Conservation (phyloP, 768 basidiomycete species). For the Rubroboletus pulcherrimus region DNA sequence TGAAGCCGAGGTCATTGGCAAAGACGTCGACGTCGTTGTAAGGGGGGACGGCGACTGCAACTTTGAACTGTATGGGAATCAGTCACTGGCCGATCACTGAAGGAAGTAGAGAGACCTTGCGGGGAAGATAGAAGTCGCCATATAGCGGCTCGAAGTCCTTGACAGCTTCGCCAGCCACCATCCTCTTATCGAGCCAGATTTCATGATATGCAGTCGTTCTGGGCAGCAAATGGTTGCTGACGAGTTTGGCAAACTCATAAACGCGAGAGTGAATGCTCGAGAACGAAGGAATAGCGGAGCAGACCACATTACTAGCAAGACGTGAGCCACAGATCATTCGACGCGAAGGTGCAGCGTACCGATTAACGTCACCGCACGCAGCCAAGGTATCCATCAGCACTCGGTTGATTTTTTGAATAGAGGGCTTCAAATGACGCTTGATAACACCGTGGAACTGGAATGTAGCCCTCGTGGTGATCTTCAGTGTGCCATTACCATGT, state of each 20-base stretch:
- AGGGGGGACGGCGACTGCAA: conserved; percentile 94
- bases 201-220: conserved; percentile 94
- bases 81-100: not conserved
- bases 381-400: conserved; percentile 91
- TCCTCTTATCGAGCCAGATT: conserved; percentile 98
- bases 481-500: conserved; percentile 90
- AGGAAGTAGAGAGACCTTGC: conserved; percentile 60
- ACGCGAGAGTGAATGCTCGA: conserved; percentile 85
- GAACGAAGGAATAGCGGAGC: conserved; percentile 84
- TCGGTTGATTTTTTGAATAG: conserved; percentile 94
- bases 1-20: conserved; percentile 94
- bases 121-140: conserved; percentile 93
- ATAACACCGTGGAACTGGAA: conserved; percentile 99
- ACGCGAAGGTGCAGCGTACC: conserved; percentile 41
- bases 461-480: conserved; percentile 95
- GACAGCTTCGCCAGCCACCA: conserved; percentile 89
- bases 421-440: conserved; percentile 92
- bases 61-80: conserved; percentile 71
- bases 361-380: conserved; percentile 97
- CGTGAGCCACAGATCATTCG: conserved; percentile 2
- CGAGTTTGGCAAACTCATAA: conserved; percentile 75
- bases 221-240: conserved; percentile 86
- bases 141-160: conserved; percentile 97
- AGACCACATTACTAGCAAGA: conserved; percentile 72
- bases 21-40: conserved; percentile 96